Conservation (phyloP, 352 stramenopile species). For the Vaucheria bursata region DNA sequence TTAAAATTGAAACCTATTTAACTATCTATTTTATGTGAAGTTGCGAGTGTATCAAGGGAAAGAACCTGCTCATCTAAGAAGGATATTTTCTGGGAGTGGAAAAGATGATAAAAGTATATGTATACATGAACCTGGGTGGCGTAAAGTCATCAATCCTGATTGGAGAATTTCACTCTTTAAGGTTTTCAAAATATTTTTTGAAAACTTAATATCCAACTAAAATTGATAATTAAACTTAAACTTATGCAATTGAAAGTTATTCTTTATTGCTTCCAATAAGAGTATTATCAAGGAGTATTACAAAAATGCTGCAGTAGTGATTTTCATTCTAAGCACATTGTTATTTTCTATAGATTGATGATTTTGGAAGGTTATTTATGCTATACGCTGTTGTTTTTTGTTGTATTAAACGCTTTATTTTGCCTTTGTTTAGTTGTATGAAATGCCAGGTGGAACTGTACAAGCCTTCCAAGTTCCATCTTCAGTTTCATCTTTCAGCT, state of each 20-base stretch:
- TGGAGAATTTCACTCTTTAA: constrained; percentile 37
- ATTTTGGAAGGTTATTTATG: background rate
- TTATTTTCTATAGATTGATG: background rate
- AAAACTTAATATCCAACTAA: background rate
- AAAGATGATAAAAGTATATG: background rate
- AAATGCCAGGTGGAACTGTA: background rate
- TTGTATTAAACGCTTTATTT: background rate
- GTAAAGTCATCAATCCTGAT: constrained; percentile 23
- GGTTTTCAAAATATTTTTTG: constrained; percentile 13
- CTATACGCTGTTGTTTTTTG: background rate
- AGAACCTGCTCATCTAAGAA: constrained; percentile 20
- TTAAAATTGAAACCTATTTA: no score
- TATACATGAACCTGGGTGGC: constrained; percentile 25
- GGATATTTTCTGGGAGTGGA: constrained; percentile 19
- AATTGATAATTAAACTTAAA: background rate
- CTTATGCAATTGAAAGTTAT: background rate
- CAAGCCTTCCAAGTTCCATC: background rate
- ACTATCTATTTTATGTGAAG: background rate
- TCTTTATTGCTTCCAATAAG: background rate
- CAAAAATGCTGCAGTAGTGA: background rate
- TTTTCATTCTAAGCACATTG: background rate
- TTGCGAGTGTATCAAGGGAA: constrained; percentile 21
- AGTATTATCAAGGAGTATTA: background rate
- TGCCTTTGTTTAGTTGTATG: background rate
- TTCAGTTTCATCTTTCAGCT: background rate